phyloP scores from a whole-genome alignment of 2,329 filamentous ascomycete species.

The Colletotrichum lupini region DNA sequence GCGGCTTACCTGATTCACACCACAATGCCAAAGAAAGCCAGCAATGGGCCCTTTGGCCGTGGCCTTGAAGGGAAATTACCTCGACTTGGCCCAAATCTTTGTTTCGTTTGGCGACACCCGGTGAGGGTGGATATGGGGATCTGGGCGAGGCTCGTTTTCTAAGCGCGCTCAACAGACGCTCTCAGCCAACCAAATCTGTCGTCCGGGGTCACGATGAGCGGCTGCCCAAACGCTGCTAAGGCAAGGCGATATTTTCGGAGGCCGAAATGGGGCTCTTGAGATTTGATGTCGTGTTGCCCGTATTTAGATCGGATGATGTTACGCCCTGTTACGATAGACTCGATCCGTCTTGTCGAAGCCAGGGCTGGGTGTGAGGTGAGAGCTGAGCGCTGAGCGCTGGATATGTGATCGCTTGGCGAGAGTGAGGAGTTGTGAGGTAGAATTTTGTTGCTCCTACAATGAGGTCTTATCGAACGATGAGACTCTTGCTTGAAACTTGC shows the following conservation, averaged over 20 bases:
- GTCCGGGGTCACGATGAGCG: constrained; percentile 36
- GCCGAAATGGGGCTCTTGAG: constrained; percentile 9
- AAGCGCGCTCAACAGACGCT: constrained; percentile 35
- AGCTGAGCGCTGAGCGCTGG: not conserved
- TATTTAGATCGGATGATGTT: not conserved
- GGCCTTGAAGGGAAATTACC: constrained; percentile 30
- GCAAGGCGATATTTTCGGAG: constrained; percentile 32
- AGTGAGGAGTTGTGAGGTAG: not conserved
- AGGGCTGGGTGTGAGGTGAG: not conserved
- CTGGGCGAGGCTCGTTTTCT: constrained; percentile 23
- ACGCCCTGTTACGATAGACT: constrained; percentile 3
- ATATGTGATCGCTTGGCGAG: constrained; percentile 21
- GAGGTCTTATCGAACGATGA: constrained; percentile 14
- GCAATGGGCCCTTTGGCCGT: constrained; percentile 27
- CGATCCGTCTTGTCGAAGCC: constrained; percentile 11
- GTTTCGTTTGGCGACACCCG: constrained; percentile 30
- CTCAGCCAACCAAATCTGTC: constrained; percentile 36
- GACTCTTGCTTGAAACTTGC: constrained; percentile 29
- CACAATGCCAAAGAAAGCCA: constrained; percentile 15
- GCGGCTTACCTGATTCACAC: constrained; percentile 34
- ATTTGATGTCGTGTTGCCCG: constrained; percentile 15
- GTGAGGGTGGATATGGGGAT: constrained; percentile 26
- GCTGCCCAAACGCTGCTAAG: constrained; percentile 37
- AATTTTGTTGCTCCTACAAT: constrained; percentile 24
- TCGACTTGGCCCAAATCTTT: constrained; percentile 19